Evolutionary conservation across 148 eudicot species (phyloP), one percentile per base, ranked within the genome.

Genomic region (Rhododendron williamsianum): DNA sequence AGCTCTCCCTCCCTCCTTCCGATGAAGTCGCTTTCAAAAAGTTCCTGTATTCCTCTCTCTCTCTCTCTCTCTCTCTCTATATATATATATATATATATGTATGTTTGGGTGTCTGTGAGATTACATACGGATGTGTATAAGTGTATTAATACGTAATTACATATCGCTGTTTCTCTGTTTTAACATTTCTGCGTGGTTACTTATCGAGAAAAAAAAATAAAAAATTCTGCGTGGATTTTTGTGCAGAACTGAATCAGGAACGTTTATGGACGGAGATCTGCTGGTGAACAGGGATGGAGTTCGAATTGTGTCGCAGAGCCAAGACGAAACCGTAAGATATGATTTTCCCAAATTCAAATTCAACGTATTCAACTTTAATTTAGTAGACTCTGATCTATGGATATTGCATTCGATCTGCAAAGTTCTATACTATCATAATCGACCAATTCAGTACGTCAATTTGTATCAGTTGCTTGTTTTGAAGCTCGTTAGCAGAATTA

Each of bases 191-290:
- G 43, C 30, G 3, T 69, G n/a, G 52, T 19, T 6, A 43, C 51
- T 21, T 76, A 48, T 11, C 12, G 13, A 48, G 27, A 27, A 0
- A 0, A 9, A 48, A 51, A 51, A n/a, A n/a, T n/a, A n/a, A 51
- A 15, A 52, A 15, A 0, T 52, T 3, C 58, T 54, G 19, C 9
- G 65, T 58, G 65, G 65, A 58, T 5, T 58, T 58, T 58, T 72
- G 76, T 86, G 87, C 71, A 91, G 93, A 60, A 94, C 98, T 76
- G 93, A 93, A 85, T 95, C 98, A 43, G 99, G 99, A 43, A 96
- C 99, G 38, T 96, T 95, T 88, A 92, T 88, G 89, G 93, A 95
- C 58, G 99, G 99, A 36, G 98, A 96, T 94, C 95, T 96, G 49
- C 90, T 94, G 58, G 99, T 96, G 27, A 95, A 95, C 83, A 88